Conservation (phyloP, 1,284 basidiomycete genomes). For the Golubevia sp. region DNA sequence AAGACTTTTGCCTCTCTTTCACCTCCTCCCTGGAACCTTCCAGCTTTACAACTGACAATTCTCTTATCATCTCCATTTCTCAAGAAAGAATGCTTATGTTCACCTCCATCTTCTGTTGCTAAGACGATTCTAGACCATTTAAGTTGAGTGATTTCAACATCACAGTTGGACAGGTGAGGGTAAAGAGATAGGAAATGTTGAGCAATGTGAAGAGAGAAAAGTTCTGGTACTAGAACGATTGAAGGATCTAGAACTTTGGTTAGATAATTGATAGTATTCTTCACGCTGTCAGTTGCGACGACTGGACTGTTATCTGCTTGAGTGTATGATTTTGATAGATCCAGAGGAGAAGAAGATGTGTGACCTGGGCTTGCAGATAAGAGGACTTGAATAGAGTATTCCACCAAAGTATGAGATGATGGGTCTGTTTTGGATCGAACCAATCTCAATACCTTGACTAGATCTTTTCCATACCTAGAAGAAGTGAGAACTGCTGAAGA, state of each 20-base stretch:
- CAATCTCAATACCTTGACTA: conserved; percentile 45
- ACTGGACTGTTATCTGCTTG: conserved; percentile 41
- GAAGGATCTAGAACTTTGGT: conserved; percentile 25
- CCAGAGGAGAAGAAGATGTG: too few relatives aligned
- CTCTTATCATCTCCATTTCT: conserved; percentile 90
- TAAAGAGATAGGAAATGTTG: conserved; percentile 84
- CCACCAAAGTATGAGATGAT: conserved; percentile 31
- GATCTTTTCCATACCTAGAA: conserved; percentile 46
- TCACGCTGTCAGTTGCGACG: conserved; percentile 68
- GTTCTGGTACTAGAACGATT: conserved; percentile 68
- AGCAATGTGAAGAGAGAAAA: conserved; percentile 84
- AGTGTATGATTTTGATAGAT: conserved; percentile 33
- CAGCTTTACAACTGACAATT: conserved; percentile 70
- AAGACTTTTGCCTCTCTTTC: conserved; percentile 4
- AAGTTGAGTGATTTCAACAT: conserved; percentile 77
- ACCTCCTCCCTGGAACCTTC: conserved; percentile 62
- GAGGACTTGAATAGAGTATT: conserved; percentile 42
- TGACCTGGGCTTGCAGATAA: conserved; percentile 30
- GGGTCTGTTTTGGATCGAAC: conserved; percentile 34
- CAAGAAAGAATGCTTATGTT: conserved; percentile 80
- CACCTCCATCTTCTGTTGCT: conserved; percentile 56
- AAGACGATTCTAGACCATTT: conserved; percentile 83
- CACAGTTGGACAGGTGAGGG: conserved; percentile 72
- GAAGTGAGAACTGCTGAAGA: conserved; percentile 14
- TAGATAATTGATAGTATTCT: conserved; percentile 79